Base-by-base conservation (phyloP, 495 filamentous ascomycete species). In the Penicillium robsamsonii region DNA sequence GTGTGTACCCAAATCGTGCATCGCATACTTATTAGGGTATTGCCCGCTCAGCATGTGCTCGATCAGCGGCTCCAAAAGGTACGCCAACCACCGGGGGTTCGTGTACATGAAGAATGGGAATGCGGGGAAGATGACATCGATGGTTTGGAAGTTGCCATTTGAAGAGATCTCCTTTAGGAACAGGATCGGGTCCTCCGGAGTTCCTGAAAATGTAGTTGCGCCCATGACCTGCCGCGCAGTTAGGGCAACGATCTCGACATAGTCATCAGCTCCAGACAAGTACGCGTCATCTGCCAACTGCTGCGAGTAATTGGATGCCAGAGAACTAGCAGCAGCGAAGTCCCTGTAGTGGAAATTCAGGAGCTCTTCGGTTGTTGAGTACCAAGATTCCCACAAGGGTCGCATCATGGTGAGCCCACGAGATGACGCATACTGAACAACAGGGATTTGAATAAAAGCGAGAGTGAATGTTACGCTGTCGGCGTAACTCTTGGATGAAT, bases 61-160 rank as follows among this genome's bases (percentile, higher is more conserved):
- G 37, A 97, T 81, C 40, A 96, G 70, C 2, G 93, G 93, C 69
- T 96, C 91, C 1, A 97, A 77, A 10, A 96, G 76, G 66, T 96
- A 96, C 7, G 89, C 91, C 59, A 95, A 74, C 93, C 93, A 97
- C 30, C 84, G 79, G 7, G 93, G 93, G 67, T 95, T 94, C 33
- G 92, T 96, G 64, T 97, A 97, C 40, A 96, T 62, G 77, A 96
- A 96, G 79, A 96, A 97, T 0, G 93, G 90, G 70, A 92, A 96
- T 1, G 91, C 80, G 0, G 93, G 93, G 79, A 96, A 97, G 64
- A 97, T 96, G 65, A 97, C 91, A 76, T 97, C 93, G 29, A 97
- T 91, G 1, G 93, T 97, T 63, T 97, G 92, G 73, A 87, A 88
- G 66, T 97, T 96, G 3, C 93, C 93, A 64, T 96, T 90, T 3